A percentile compares a stretch with the other conserved stretches of the same genome.
Conservation (phyloP, 768 basidiomycete genomes). For the Hygrocybe coccinea region DNA sequence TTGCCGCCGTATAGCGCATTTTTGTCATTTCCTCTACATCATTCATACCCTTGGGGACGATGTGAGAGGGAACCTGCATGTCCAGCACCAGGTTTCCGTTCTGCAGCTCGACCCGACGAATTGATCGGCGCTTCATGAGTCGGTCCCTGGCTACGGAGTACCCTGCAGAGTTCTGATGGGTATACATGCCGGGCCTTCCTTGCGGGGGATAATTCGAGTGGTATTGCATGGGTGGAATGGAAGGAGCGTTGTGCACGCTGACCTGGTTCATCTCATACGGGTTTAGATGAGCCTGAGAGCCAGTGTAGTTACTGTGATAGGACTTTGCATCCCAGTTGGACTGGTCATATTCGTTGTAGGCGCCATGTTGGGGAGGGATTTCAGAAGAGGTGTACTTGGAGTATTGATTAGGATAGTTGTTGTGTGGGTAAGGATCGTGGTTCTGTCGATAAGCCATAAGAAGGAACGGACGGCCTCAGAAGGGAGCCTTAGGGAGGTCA, state of each 20-base stretch:
- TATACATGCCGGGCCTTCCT: slow-evolving; percentile 42
- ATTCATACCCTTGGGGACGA: slow-evolving; percentile 61
- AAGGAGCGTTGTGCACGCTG: slow-evolving; percentile 35
- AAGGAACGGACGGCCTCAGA: slow-evolving; percentile 23
- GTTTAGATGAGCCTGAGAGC: slow-evolving; percentile 71
- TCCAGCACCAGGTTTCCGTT: slow-evolving; percentile 85
- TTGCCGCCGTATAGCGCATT: slow-evolving; percentile 84
- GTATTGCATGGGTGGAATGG: too few species aligned
- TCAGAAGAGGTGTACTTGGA: neutral
- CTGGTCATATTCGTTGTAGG: slow-evolving; percentile 43
- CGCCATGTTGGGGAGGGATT: neutral
- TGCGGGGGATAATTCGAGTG: slow-evolving; percentile 62
- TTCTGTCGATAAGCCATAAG: slow-evolving; percentile 55
- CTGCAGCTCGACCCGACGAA: slow-evolving; percentile 73
- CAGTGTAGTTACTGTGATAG: slow-evolving; percentile 57
- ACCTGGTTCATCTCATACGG: slow-evolving; percentile 59
- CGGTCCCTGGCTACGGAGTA: slow-evolving; percentile 71
- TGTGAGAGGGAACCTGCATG: slow-evolving; percentile 71
- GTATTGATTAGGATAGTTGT: slow-evolving; percentile 13
- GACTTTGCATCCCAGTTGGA: slow-evolving; percentile 43
- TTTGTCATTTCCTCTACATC: slow-evolving; percentile 72
- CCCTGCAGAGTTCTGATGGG: slow-evolving; percentile 47
- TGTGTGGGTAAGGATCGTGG: slow-evolving; percentile 50
- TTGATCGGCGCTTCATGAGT: slow-evolving; percentile 75
- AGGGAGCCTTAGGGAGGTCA: slow-evolving; percentile 5